Evolutionary conservation across 805 yeast genomes (phyloP).

Genomic region (Ogataea parapolymorpha): DNA sequence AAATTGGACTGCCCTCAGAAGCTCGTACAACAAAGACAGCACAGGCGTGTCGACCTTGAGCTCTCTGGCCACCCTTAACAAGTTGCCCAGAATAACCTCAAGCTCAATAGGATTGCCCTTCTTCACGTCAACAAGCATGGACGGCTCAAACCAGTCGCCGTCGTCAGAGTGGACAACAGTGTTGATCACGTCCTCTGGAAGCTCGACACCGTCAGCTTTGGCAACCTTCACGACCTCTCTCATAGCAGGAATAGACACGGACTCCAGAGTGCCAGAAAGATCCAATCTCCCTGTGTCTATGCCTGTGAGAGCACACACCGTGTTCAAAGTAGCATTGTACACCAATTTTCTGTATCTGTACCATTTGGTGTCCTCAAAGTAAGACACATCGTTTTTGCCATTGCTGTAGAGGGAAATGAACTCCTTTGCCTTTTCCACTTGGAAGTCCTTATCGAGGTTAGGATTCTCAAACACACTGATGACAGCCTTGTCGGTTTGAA

Average conservation of each 20-base stretch:
- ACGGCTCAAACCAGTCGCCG: slow-evolving; percentile 57
- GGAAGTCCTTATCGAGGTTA: slow-evolving; percentile 30
- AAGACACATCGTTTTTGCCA: slow-evolving; percentile 38
- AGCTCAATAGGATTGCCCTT: slow-evolving; percentile 68
- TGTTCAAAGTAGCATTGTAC: slow-evolving; percentile 67
- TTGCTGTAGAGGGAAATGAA: slow-evolving; percentile 47
- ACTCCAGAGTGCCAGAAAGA: slow-evolving; percentile 40
- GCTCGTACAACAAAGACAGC: slow-evolving; percentile 52
- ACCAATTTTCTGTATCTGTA: slow-evolving; percentile 65
- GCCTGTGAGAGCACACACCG: slow-evolving; percentile 56
- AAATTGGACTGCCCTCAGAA: slow-evolving; percentile 61
- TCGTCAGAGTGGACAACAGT: slow-evolving; percentile 55
- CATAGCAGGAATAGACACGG: slow-evolving; percentile 58
- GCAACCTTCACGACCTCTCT: slow-evolving; percentile 63
- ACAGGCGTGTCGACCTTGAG: slow-evolving; percentile 54
- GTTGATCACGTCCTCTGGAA: slow-evolving; percentile 47
- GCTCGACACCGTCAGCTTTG: slow-evolving; percentile 58
- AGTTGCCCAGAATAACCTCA: slow-evolving; percentile 69
- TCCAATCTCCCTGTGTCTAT: slow-evolving; percentile 57
- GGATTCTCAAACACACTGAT: slow-evolving; percentile 51
- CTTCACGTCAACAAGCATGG: slow-evolving; percentile 63
- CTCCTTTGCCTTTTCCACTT: slow-evolving; percentile 36
- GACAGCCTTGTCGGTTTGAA: slow-evolving; percentile 41
- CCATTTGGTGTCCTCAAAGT: slow-evolving; percentile 43
- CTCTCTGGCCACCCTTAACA: slow-evolving; percentile 48